These are phyloP conservation scores for Neovahlkampfia damariscottae DNA, from an alignment of 78 protist species.

Conservation along the genomic window DNA sequence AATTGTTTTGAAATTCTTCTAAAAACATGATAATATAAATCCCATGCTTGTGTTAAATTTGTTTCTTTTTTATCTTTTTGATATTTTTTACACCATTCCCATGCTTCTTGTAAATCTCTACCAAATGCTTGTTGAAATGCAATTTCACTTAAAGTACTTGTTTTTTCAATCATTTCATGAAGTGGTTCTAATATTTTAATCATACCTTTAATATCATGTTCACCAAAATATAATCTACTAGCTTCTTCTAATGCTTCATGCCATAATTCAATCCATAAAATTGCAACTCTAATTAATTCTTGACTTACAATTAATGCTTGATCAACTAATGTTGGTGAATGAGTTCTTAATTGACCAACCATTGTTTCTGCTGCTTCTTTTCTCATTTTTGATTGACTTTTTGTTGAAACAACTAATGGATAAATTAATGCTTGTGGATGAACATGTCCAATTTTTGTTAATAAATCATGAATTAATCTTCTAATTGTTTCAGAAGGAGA, in stretches of 20 bases:
- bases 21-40: slow-evolving; percentile 86
- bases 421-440: slow-evolving; percentile 98
- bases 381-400: not conserved
- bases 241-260: slow-evolving; percentile 96
- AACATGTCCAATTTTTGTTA: slow-evolving; percentile 61
- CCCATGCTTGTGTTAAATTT: slow-evolving; percentile 91
- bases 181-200: slow-evolving; percentile 70
- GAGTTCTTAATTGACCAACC: not conserved
- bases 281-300: slow-evolving; percentile 95
- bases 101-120: slow-evolving; percentile 75
- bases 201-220: slow-evolving; percentile 73
- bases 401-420: slow-evolving; percentile 89
- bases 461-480: slow-evolving; percentile 48
- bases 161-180: slow-evolving; percentile 72
- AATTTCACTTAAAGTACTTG: slow-evolving; percentile 80
- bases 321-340: slow-evolving; percentile 2
- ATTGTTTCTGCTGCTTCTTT: not conserved
- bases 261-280: slow-evolving; percentile 97
- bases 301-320: slow-evolving; percentile 75
- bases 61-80: slow-evolving; percentile 30
- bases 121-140: slow-evolving; percentile 79
- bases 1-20: slow-evolving; percentile 75
- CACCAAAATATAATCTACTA: slow-evolving; percentile 73
- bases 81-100: slow-evolving; percentile 57
- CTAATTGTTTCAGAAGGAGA: slow-evolving; percentile 45